Conservation (phyloP, 345 rosid species). For the Mangifera indica region DNA sequence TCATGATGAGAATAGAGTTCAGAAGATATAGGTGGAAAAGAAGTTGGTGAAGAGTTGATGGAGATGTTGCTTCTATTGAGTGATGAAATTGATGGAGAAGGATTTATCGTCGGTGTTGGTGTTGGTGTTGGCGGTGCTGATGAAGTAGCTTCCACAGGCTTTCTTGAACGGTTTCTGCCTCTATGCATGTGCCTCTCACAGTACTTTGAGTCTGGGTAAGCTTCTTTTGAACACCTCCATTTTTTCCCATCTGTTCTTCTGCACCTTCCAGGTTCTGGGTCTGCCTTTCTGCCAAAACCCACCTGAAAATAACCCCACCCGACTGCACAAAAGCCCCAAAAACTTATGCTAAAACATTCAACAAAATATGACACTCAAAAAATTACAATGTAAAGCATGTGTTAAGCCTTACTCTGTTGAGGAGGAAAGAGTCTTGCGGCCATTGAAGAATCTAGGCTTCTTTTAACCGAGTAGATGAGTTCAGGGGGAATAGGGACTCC, state of each 20-base stretch:
- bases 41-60: slow-evolving; percentile 24
- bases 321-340: slow-evolving; percentile 37
- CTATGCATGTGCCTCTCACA: slow-evolving; percentile 97
- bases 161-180: slow-evolving; percentile 95
- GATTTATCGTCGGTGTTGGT: slow-evolving; percentile 15
- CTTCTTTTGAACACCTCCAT: slow-evolving; percentile 96
- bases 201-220: slow-evolving; percentile 81
- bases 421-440: slow-evolving; percentile 55
- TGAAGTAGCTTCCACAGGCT: slow-evolving; percentile 63
- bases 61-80: slow-evolving; percentile 20
- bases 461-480: slow-evolving; percentile 57
- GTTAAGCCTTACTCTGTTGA: slow-evolving; percentile 49
- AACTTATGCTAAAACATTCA: background rate
- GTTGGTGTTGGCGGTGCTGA: slow-evolving; percentile 21
- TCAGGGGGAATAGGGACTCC: slow-evolving; percentile 85
- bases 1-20: slow-evolving; percentile 27
- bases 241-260: slow-evolving; percentile 98
- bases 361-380: background rate
- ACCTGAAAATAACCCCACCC: slow-evolving; percentile 80
- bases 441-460: slow-evolving; percentile 63
- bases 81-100: slow-evolving; percentile 19
- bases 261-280: slow-evolving; percentile 96
- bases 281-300: slow-evolving; percentile 80
- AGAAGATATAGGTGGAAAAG: slow-evolving; percentile 30
- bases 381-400: background rate